A percentile compares a stretch with the other conserved stretches of the same genome.
Evolutionary conservation across 2,329 filamentous ascomycete genomes (phyloP).

Genomic region (Aureobasidium sp.): DNA sequence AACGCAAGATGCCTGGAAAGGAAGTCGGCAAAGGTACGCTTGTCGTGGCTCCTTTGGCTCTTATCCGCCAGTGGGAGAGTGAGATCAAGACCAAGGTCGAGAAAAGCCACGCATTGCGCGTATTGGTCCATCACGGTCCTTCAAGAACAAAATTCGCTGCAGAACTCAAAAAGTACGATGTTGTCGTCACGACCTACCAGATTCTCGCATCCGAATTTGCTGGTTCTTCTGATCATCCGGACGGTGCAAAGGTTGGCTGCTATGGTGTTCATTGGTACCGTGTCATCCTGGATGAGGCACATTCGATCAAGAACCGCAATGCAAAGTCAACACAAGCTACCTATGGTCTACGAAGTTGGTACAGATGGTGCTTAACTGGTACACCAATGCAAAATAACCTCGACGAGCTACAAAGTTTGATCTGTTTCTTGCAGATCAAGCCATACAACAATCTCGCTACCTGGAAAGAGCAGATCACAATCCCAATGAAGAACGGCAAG

Average conservation of each 20-base stretch:
- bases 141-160: conserved; percentile 71
- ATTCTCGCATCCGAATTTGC: conserved; percentile 88
- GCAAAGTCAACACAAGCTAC: conserved; percentile 92
- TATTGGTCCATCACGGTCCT: conserved; percentile 86
- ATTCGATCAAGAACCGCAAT: conserved; percentile 97
- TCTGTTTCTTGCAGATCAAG: conserved; percentile 85
- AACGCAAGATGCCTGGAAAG: conserved; percentile 59
- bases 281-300: conserved; percentile 90
- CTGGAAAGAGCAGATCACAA: conserved; percentile 88
- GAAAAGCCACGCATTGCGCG: conserved; percentile 61
- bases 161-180: conserved; percentile 77
- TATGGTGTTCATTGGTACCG: conserved; percentile 94
- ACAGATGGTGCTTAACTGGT: conserved; percentile 92
- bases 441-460: conserved; percentile 79
- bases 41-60: conserved; percentile 83
- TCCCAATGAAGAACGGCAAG: conserved; percentile 80
- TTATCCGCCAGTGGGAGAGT: conserved; percentile 95
- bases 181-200: conserved; percentile 96
- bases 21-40: conserved; percentile 71
- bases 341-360: conserved; percentile 75
- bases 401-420: conserved; percentile 88
- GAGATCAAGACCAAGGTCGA: conserved; percentile 82
- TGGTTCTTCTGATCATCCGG: conserved; percentile 50
- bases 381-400: conserved; percentile 98
- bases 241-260: conserved; percentile 66